Percentiles rank a stretch among this genome's conserved stretches.
phyloP scores from a whole-genome alignment of 2,329 filamentous ascomycete species.

The Diaporthe humulicola region DNA sequence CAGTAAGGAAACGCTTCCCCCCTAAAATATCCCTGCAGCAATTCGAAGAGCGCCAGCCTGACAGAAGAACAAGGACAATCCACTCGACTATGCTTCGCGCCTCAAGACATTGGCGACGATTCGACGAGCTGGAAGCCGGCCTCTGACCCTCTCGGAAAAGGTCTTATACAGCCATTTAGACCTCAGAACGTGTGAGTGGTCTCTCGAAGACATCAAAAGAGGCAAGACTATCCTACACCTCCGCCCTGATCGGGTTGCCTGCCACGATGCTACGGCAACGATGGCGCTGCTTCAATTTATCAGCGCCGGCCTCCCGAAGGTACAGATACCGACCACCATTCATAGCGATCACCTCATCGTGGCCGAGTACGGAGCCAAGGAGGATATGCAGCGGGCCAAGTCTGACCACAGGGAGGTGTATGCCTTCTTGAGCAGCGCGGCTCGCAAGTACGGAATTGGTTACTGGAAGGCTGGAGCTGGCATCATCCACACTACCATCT shows the following conservation, averaged over 20 bases:
- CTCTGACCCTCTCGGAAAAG: constrained; percentile 92
- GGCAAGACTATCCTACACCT: constrained; percentile 94
- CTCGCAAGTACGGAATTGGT: constrained; percentile 91
- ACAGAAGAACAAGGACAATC: background rate
- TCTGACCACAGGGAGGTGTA: constrained; percentile 96
- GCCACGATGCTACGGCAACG: constrained; percentile 98
- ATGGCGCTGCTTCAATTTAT: constrained; percentile 99
- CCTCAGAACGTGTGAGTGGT: constrained; percentile 66
- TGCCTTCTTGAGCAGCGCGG: constrained; percentile 94
- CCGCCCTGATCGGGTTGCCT: constrained; percentile 96
- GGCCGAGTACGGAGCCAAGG: constrained; percentile 88
- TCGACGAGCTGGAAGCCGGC: background rate
- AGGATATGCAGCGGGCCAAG: constrained; percentile 87
- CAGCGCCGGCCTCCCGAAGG: constrained; percentile 89
- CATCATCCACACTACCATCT: constrained; percentile 96
- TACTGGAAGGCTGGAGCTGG: constrained; percentile 96
- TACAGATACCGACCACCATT: constrained; percentile 95
- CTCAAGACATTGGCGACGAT: background rate
- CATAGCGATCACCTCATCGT: constrained; percentile 99
- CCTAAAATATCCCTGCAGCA: background rate
- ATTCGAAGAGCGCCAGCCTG: background rate
- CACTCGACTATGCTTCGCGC: background rate
- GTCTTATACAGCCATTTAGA: constrained; percentile 97
- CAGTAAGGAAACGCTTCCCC: background rate
- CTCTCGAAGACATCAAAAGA: constrained; percentile 87